Base-by-base conservation (phyloP, 1,139 yeast species). In the Yamadazyma sp. region DNA sequence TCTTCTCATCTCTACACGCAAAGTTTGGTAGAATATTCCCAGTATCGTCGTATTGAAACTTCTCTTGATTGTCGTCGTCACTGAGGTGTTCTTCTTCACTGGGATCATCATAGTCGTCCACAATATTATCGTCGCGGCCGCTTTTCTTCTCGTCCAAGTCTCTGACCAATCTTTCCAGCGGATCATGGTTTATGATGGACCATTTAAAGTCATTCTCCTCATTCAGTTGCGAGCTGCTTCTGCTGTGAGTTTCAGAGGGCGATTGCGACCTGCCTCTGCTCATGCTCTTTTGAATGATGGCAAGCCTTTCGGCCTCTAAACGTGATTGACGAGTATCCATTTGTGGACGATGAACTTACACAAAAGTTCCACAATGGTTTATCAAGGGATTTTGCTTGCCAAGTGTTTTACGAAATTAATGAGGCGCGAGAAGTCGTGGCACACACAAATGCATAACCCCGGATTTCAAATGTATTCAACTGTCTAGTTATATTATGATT, bases 81-180 rank as follows among this genome's bases (percentile, higher is more conserved):
- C 80, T 73, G n/a, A 80, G 67, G 45, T 78, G 81, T 50, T 81
- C 86, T 50, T 81, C 86, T 42, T 82, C 88, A 51, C 83, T 75
- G 4, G 62, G 66, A 39, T 70, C 76, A 27, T 64, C 61, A 28
- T 39, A 33, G 16, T 39, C 45, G 14, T 38, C 35, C 4, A 12
- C 20, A 23, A 47, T 54, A 16, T 43, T 45, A 16, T 38, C 51
- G 10, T 41, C 44, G 4, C 6, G 29, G 16, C 16, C 29, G 2
- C 41, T 4, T 3, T 17, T 43, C 9, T 43, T 48, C 15, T 45
- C 48, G 14, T 42, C 45, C 22, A 12, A n/a, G 11, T 20, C 22
- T 6, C 43, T 46, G 6, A 39, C 38, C 11, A 80, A 54, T 42
- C 86, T 58, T 41, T 78, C 82, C 54, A 78, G 78, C 0, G 87